Base-by-base conservation (phyloP, 176 grass and related monocot genomes). In the Secale cereale region DNA sequence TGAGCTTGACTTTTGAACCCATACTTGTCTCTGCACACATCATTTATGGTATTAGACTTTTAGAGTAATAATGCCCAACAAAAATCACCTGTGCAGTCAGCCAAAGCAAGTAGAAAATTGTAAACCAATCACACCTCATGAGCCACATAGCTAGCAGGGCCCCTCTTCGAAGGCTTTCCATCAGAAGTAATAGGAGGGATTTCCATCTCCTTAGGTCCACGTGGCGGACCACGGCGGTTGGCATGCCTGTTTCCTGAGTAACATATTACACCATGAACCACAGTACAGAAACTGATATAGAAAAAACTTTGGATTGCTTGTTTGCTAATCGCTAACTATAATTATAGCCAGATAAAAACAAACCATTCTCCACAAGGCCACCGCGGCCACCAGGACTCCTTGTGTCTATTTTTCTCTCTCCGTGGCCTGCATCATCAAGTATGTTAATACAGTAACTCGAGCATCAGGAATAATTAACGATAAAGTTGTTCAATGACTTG, bases 1-100 rank as follows among this genome's bases (percentile, higher is more conserved):
- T 8, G 90, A 92, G 68, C 97, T 92, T 74, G 97, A 89, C 87
- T 99, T 99, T 85, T 99, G 97, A 94, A 99, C 94, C 97, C 97
- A 99, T 54, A 99, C 92, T 90, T 99, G 97, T 86, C 89, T 91
- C 97, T 99, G 92, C 89, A 86, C 2, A 89, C 26, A 27, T 13
- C 32, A 77, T 87, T 65, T 37, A 80, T 57, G 25, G 28, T 64
- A 78, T 82, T 73, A 64, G 43, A 46, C 76, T 28, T 72, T 56
- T 59, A 28, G 16, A 66, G 17, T 19, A 83, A 59, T 28, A 19
- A 23, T 22, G 1, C 1, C 39, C 35, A 50, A 89, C 46, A 63
- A 48, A 78, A 77, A 80, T 37, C 10, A 82, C 41, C 22, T 36
- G 69, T 16, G 41, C 37, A 71, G 66, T 87, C 28, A 89, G 16